Evolutionary conservation across 768 basidiomycete species (phyloP).

Genomic region (Boletellus ananas): DNA sequence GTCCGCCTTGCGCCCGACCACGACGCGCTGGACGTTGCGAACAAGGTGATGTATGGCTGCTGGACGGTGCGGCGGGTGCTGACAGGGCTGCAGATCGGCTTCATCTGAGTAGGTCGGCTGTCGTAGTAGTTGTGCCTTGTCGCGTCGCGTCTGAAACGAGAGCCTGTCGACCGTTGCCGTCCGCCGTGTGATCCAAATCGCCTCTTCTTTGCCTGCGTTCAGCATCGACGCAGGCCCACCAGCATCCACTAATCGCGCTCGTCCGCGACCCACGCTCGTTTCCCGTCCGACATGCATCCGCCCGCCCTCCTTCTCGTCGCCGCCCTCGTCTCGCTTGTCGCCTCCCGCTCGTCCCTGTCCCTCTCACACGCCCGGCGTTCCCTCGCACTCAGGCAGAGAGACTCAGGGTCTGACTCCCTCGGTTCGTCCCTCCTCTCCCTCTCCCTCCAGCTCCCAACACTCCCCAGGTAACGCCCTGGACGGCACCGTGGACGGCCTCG

Average conservation of each 20-base stretch:
- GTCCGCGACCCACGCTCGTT: constrained; percentile 40
- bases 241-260: not conserved
- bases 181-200: constrained; percentile 17
- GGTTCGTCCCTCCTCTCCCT: constrained; percentile 6
- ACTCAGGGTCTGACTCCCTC: constrained; percentile 16
- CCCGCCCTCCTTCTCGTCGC: constrained; percentile 27
- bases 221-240: no score
- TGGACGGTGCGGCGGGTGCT: not conserved
- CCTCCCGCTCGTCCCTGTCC: constrained; percentile 37
- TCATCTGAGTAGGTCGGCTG: constrained; percentile 58
- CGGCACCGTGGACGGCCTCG: no score
- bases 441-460: not conserved
- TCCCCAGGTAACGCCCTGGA: no score
- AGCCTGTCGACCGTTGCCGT: constrained; percentile 10
- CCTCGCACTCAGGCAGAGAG: constrained; percentile 17
- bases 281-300: constrained; percentile 20
- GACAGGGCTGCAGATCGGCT: constrained; percentile 67
- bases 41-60: constrained; percentile 62
- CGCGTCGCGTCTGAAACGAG: not conserved
- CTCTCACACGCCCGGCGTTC: constrained; percentile 36
- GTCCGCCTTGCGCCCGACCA: constrained; percentile 93
- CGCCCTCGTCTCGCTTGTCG: constrained; percentile 22
- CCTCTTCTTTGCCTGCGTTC: no score
- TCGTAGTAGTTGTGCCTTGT: no score
- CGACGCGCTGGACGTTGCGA: constrained; percentile 94